Evolutionary conservation across 805 yeast genomes (phyloP).

Genomic region (Helenozyma rhizophorensis): DNA sequence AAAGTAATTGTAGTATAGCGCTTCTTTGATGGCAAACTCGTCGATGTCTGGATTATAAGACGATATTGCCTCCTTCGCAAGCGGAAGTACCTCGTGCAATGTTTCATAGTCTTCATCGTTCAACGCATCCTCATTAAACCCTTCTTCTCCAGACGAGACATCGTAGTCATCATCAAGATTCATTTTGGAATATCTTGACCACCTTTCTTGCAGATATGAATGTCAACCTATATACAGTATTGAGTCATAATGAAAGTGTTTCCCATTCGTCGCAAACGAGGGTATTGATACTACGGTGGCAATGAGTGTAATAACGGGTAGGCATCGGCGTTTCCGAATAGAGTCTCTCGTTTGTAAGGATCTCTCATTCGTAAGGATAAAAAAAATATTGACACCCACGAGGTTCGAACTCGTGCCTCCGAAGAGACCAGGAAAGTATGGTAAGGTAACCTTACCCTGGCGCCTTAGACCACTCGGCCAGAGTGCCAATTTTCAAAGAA

Average conservation of each 20-base stretch:
- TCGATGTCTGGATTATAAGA: conserved; percentile 41
- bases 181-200: conserved; percentile 9
- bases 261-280: too few species aligned
- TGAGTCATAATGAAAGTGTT: too few species aligned
- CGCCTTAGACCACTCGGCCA: conserved; percentile 31
- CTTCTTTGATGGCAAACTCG: conserved; percentile 51
- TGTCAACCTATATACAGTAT: too few species aligned
- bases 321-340: too few species aligned
- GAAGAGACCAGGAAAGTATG: conserved; percentile 26
- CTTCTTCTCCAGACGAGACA: conserved; percentile 25
- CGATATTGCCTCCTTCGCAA: conserved; percentile 31
- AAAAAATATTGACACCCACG: conserved; percentile 23
- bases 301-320: too few species aligned
- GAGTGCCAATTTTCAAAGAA: conserved; percentile 18
- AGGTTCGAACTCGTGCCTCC: conserved; percentile 29
- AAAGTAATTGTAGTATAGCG: conserved; percentile 56
- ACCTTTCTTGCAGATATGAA: too few species aligned
- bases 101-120: conserved; percentile 39
- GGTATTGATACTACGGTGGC: too few species aligned
- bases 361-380: too few species aligned
- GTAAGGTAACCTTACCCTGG: conserved; percentile 28
- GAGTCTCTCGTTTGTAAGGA: too few species aligned
- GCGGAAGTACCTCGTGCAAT: conserved; percentile 41
- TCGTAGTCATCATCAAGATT: conserved; percentile 19
- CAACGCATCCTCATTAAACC: conserved; percentile 35